These are phyloP conservation scores for Amanita polypyramis DNA, from an alignment of 768 basidiomycete genomes.

Conservation along the genomic window DNA sequence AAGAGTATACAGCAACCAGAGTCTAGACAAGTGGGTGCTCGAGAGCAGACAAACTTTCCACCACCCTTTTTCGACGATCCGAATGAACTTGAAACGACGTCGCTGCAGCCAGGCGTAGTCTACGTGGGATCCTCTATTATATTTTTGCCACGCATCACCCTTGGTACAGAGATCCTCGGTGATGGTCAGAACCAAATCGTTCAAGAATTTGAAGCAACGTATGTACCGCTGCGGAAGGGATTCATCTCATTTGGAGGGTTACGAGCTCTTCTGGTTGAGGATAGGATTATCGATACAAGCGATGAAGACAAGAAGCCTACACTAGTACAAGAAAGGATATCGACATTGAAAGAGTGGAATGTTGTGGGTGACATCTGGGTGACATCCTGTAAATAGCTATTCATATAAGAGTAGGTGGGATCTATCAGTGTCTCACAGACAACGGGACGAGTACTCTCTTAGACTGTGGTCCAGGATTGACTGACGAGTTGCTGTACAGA, in stretches of 20 bases:
- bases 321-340: constrained; percentile 20
- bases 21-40: constrained; percentile 1
- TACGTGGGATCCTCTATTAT: constrained; percentile 44
- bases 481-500: constrained; percentile 89
- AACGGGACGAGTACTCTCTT: not conserved
- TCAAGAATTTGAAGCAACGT: constrained; percentile 56
- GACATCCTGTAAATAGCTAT: constrained; percentile 10
- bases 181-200: constrained; percentile 17
- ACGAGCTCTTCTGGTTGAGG: constrained; percentile 55
- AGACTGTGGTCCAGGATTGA: constrained; percentile 69
- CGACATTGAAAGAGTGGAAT: constrained; percentile 60
- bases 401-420: not conserved
- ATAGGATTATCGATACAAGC: constrained; percentile 24
- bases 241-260: constrained; percentile 60
- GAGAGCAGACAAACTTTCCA: constrained; percentile 21
- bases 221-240: constrained; percentile 46
- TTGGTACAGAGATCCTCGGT: constrained; percentile 14
- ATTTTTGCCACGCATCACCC: constrained; percentile 32
- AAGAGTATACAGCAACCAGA: constrained; percentile 11
- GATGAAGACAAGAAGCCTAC: constrained; percentile 20
- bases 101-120: constrained; percentile 22
- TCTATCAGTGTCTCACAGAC: not conserved
- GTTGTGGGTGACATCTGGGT: constrained; percentile 68
- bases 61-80: constrained; percentile 34
- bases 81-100: constrained; percentile 22